phyloP scores from a whole-genome alignment of 139 green algal genomes.

The Closterium sp. region DNA sequence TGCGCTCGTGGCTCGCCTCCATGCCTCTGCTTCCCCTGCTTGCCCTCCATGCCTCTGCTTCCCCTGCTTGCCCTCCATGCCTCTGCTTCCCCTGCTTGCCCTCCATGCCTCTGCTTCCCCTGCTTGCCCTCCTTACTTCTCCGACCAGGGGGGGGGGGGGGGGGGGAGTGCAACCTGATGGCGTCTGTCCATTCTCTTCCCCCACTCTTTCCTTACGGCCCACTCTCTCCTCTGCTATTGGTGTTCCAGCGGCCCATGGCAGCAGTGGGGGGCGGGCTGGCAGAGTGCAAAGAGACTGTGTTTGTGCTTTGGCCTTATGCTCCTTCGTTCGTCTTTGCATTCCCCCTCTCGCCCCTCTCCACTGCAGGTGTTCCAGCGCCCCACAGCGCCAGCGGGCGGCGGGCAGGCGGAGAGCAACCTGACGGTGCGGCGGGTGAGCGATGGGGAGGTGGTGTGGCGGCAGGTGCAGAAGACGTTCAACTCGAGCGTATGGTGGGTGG shows the following conservation, averaged over 20 bases:
- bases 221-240: constrained; percentile 54
- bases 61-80: too few species aligned
- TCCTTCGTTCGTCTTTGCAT: background rate
- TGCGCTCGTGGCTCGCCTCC: too few species aligned
- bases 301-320: constrained; percentile 12
- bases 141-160: too few species aligned
- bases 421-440: constrained; percentile 65
- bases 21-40: too few species aligned
- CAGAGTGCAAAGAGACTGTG: constrained; percentile 68
- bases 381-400: background rate
- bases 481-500: constrained; percentile 22
- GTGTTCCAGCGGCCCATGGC: constrained; percentile 62
- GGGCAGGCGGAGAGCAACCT: constrained; percentile 66
- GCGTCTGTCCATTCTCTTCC: background rate
- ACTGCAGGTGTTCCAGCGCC: constrained; percentile 66
- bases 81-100: too few species aligned
- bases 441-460: constrained; percentile 50
- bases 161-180: too few species aligned
- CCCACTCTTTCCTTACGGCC: background rate
- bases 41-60: too few species aligned
- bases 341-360: constrained; percentile 38
- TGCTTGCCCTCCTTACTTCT: too few species aligned
- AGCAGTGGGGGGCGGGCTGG: constrained; percentile 30
- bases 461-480: constrained; percentile 52
- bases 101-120: too few species aligned